Base-by-base conservation (phyloP, 164 flowering plant species). In the Magnolia changhungtana region DNA sequence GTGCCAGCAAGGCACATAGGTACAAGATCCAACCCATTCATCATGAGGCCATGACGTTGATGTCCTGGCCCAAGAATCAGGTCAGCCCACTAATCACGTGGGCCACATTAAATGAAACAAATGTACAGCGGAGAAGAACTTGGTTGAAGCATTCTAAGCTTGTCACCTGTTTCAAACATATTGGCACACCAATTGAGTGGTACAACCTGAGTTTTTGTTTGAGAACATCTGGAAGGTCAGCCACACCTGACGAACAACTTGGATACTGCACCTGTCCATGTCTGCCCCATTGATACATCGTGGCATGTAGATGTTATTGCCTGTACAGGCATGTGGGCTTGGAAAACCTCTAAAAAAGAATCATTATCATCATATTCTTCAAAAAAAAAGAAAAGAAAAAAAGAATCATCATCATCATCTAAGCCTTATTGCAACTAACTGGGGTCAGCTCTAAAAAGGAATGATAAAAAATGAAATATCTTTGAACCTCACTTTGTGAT, bases 401-500 rank as follows among this genome's bases (percentile, higher is more conserved):
- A 37, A 4, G 0, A 3, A 37, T 37, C 45, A 37, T 37, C 45
- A 37, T 37, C 45, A 37, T 37, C 45, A 37, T 37, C 45, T 37
- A 37, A 37, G 45, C 45, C 45, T 4, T 37, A 37, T 37, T 5
- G 45, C 45, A 37, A 37, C 45, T 4, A 37, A 37, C 7, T 37
- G 45, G 45, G 45, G 45, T 37, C 45, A 37, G 45, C 45, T 5
- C 45, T 19, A 70, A 20, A 16, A 70, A n/a, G 49, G 21, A 50
- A 63, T 8, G 49, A 20, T 5, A 20, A 20, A n/a, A 73, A 8
- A 37, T 37, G 18, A 21, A 63, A 74, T 11, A 50, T 20, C 31
- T 58, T 61, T 71, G 49, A 45, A 93, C 97, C 98, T 94, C 89
- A 90, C 91, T 87, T 89, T 87, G 77, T 87, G 94, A 78, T 55